A percentile compares a stretch with the other conserved stretches of the same genome.
phyloP scores from a whole-genome alignment of 2,329 filamentous ascomycete species.

The Xylaria sp. region DNA sequence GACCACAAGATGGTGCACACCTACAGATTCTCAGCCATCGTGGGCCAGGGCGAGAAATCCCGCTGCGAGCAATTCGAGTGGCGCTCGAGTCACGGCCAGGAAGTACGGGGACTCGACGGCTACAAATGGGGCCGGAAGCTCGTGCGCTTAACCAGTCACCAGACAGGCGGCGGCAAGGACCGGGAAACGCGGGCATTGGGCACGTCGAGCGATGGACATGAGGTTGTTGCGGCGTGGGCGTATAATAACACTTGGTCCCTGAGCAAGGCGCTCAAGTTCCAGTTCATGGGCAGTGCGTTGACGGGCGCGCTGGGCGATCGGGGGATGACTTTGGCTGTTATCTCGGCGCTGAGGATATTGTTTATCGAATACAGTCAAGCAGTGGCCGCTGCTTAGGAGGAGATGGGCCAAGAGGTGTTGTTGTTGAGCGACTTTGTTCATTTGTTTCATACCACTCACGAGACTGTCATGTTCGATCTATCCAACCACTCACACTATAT shows the following conservation, averaged over 20 bases:
- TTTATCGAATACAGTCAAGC: conserved; percentile 12
- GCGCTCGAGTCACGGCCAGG: conserved; percentile 35
- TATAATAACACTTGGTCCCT: conserved; percentile 29
- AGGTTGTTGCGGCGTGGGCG: conserved; percentile 40
- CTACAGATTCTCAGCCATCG: conserved; percentile 33
- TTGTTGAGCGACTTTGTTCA: neutral
- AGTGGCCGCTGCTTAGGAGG: neutral
- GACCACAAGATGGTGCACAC: conserved; percentile 8
- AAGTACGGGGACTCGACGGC: conserved; percentile 31
- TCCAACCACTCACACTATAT: no score
- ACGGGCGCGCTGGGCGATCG: conserved; percentile 38
- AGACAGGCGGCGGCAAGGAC: conserved; percentile 16
- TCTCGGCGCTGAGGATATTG: conserved; percentile 35
- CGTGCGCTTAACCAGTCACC: conserved; percentile 31
- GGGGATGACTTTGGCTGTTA: conserved; percentile 40
- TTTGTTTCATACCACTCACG: no score
- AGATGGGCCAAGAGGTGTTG: neutral
- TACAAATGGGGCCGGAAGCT: conserved; percentile 39
- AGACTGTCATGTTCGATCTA: no score
- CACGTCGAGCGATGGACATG: conserved; percentile 34
- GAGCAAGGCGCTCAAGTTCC: conserved; percentile 37
- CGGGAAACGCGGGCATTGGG: conserved; percentile 15
- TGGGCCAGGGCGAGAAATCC: conserved; percentile 19
- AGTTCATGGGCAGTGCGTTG: conserved; percentile 37
- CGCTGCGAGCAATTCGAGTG: conserved; percentile 40